Percentiles rank a stretch among this genome's conserved stretches.
Conservation (phyloP, 2,329 filamentous ascomycete species). For the Beauveria bassiana region DNA sequence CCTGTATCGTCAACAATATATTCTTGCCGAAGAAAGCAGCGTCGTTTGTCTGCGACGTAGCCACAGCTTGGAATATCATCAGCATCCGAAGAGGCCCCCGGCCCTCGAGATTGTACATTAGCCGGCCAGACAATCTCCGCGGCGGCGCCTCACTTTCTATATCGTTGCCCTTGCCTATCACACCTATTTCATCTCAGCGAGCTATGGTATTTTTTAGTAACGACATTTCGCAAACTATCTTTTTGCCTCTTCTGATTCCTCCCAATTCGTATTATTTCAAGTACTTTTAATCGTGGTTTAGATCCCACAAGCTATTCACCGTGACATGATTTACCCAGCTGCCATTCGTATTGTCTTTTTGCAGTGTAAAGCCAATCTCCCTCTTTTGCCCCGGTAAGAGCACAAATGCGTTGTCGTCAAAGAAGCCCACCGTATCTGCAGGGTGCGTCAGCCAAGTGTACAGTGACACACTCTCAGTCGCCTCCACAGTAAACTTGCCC, state of each 20-base stretch:
- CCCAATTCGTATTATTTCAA: background rate
- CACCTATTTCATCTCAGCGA: too few species aligned
- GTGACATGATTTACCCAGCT: conserved; percentile 13
- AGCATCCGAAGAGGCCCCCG: too few species aligned
- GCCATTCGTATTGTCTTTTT: conserved; percentile 11
- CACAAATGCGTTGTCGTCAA: conserved; percentile 16
- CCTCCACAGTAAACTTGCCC: conserved; percentile 14
- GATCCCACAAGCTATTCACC: conserved; percentile 15
- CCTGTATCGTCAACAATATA: too few species aligned
- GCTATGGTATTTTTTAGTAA: background rate
- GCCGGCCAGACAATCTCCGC: too few species aligned
- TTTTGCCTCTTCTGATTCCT: background rate
- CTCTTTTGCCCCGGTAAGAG: conserved; percentile 13
- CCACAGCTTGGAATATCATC: too few species aligned
- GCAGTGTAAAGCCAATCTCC: conserved; percentile 13
- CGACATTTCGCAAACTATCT: background rate
- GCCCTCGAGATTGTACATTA: too few species aligned
- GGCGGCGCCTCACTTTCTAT: too few species aligned
- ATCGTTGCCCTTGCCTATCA: too few species aligned
- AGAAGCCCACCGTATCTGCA: conserved; percentile 13
- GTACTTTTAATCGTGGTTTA: conserved; percentile 1
- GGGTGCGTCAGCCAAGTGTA: conserved; percentile 16
- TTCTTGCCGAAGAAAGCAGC: too few species aligned
- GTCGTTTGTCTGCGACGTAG: too few species aligned
- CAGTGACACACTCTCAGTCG: conserved; percentile 12